phyloP scores from a whole-genome alignment of 2,329 filamentous ascomycete species.

The Nannizzia gypsea region DNA sequence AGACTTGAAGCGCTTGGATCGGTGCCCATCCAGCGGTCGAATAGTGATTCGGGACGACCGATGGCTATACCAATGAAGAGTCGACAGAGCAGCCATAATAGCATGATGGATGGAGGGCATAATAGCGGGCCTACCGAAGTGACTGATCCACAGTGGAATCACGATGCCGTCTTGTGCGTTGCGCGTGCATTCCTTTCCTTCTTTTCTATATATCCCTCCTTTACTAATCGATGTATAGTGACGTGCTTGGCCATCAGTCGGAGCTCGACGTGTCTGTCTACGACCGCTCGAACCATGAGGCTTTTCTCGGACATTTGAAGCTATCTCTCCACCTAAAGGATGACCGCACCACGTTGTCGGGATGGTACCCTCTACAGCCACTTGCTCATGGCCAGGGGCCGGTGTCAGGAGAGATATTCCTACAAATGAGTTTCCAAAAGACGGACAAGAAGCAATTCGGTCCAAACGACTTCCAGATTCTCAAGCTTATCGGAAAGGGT shows the following conservation, averaged over 20 bases:
- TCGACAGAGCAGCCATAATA: slow-evolving; percentile 91
- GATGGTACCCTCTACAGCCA: slow-evolving; percentile 74
- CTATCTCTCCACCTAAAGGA: slow-evolving; percentile 60
- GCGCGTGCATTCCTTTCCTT: neutral
- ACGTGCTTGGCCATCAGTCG: slow-evolving; percentile 84
- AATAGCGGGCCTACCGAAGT: slow-evolving; percentile 50
- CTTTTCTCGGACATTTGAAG: slow-evolving; percentile 82
- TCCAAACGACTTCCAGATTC: slow-evolving; percentile 87
- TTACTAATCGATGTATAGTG: slow-evolving; percentile 44
- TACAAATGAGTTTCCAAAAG: slow-evolving; percentile 75
- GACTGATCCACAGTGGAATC: slow-evolving; percentile 88
- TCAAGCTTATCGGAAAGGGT: slow-evolving; percentile 94
- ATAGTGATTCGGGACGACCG: slow-evolving; percentile 68
- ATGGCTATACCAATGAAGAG: slow-evolving; percentile 97
- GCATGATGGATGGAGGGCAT: slow-evolving; percentile 54
- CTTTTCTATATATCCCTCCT: slow-evolving; percentile 1
- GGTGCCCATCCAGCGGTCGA: slow-evolving; percentile 54
- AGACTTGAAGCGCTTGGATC: slow-evolving; percentile 23
- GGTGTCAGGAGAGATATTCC: slow-evolving; percentile 73
- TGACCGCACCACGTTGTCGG: slow-evolving; percentile 59
- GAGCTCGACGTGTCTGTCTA: slow-evolving; percentile 90
- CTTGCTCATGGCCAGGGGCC: slow-evolving; percentile 68
- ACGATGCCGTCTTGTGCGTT: slow-evolving; percentile 85
- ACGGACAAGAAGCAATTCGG: slow-evolving; percentile 85
- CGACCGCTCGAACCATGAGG: slow-evolving; percentile 71